Evolutionary conservation across 805 yeast genomes (phyloP).

Genomic region (Priceomyces melissophilus): DNA sequence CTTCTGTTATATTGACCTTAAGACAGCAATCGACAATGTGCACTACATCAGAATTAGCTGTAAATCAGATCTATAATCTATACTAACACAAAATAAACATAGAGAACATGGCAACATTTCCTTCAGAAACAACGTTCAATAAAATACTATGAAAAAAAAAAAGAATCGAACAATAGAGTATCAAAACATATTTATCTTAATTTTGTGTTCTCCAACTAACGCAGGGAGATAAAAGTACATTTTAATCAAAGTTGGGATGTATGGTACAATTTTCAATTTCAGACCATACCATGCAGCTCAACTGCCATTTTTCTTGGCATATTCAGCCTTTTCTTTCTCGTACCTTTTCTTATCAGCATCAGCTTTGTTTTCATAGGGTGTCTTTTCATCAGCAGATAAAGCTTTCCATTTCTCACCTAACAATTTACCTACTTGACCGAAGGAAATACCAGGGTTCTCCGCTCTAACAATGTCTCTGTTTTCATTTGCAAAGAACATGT

Average conservation of each 20-base stretch:
- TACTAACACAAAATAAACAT: too few relatives aligned
- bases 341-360: conserved; percentile 96
- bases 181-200: too few relatives aligned
- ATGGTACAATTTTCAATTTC: conserved; percentile 3
- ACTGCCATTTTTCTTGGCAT: conserved; percentile 40
- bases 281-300: background rate
- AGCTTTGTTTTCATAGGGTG: conserved; percentile 90
- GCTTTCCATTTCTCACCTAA: conserved; percentile 98
- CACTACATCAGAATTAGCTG: too few relatives aligned
- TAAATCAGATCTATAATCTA: too few relatives aligned
- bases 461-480: conserved; percentile 94
- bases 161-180: too few relatives aligned
- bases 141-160: too few relatives aligned
- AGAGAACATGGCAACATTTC: too few relatives aligned
- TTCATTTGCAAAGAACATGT: conserved; percentile 98
- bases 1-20: too few relatives aligned
- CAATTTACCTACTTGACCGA: conserved; percentile 92
- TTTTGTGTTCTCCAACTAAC: too few relatives aligned
- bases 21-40: too few relatives aligned
- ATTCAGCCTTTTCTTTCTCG: conserved; percentile 91
- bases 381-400: conserved; percentile 74
- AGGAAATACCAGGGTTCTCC: conserved; percentile 93
- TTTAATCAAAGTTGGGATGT: background rate
- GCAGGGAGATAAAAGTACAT: too few relatives aligned
- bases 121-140: too few relatives aligned